Conservation (phyloP, 306 rosid genomes). For the Herpetospermum pedunculosum region DNA sequence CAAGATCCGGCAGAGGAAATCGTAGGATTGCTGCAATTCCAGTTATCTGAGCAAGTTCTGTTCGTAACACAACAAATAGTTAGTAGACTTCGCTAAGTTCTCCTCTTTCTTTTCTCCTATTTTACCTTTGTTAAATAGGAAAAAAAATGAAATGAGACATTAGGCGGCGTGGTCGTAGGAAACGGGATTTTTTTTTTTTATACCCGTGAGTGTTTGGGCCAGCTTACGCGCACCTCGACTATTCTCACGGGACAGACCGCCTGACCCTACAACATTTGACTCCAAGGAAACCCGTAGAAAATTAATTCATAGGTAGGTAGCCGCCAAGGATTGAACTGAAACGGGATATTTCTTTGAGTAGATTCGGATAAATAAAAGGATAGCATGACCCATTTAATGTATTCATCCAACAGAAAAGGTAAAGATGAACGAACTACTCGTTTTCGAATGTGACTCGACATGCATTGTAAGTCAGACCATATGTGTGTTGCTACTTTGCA, state of each 20-base stretch:
- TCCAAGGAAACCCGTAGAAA: too few species aligned
- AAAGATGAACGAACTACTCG: background rate
- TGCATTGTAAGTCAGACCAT: too few species aligned
- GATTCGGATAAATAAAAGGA: background rate
- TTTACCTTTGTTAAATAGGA: background rate
- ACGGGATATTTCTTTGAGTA: background rate
- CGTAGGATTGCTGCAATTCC: constrained; percentile 93
- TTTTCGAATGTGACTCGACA: background rate
- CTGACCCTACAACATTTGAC: too few species aligned
- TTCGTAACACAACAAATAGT: background rate
- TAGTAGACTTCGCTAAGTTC: background rate
- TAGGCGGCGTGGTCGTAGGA: background rate
- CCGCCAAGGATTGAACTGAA: background rate
- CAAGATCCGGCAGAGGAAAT: constrained; percentile 92
- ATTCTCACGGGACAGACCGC: too few species aligned
- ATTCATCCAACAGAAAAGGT: background rate
- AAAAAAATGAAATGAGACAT: background rate
- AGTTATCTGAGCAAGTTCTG: constrained; percentile 68
- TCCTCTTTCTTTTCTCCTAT: background rate
- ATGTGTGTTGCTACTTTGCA: background rate
- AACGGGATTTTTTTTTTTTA: too few species aligned
- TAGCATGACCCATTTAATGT: background rate
- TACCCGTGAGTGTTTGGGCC: too few species aligned
- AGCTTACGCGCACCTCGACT: too few species aligned
- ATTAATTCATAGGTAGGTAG: too few species aligned